Base-by-base conservation (phyloP, 805 yeast genomes). In the Metschnikowia baotianmanensis region DNA sequence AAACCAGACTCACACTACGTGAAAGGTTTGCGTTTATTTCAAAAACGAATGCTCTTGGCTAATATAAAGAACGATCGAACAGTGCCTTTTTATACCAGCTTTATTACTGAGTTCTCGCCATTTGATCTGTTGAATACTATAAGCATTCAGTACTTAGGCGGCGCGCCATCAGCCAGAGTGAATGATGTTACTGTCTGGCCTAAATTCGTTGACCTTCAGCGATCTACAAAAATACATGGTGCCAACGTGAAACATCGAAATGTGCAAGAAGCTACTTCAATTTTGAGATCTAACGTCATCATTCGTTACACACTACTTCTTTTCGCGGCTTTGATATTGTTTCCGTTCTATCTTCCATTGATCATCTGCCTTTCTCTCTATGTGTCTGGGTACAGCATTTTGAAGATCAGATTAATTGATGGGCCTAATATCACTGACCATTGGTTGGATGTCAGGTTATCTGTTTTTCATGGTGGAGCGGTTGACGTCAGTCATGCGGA, bases 21-120 rank as follows among this genome's bases (percentile, higher is more conserved):
- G 36, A 60, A 72, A 38, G 95, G 86, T 0, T 67, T 90, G 36
- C 42, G 55, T 9, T 55, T 52, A 43, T 90, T 90, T 58, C 64
- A 78, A 45, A 70, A 74, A 40, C 72, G 83, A 39, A 65, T 77
- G 3, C 58, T 80, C 2, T 67, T 88, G 42, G 89, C 96, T 8
- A 90, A 91, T 62, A 74, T 83, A 18, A 72, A 80, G 41, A 82
- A 86, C 56, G 98, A 90, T 61, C 71, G 96, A 44, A 78, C 95
- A 0, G 98, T 90, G 6, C 83, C 91, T 12, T 91, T 88, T 59
- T 86, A 80, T 63, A 87, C 97, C 0, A 73, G 95, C 0, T 89
- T 71, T 59, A 83, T 91, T 43, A 72, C 91, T 3, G 72, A 80
- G 22, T 75, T 72, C 45, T 79, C 86, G 40, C 96, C 96, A 1